phyloP scores from a whole-genome alignment of 2,329 filamentous ascomycete genomes.

The Diatrype stigma region DNA sequence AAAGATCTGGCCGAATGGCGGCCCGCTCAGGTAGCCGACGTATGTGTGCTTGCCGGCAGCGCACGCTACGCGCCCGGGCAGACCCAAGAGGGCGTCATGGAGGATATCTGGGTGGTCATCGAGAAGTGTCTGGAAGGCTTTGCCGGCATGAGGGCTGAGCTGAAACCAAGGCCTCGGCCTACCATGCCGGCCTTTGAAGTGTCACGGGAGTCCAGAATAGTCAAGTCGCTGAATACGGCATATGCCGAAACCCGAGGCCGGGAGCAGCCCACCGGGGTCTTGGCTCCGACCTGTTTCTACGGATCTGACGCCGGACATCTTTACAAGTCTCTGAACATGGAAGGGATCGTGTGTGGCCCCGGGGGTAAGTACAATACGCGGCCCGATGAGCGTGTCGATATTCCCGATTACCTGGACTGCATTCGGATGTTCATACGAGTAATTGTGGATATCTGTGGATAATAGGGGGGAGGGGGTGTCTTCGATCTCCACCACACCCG shows the following conservation, averaged over 20 bases:
- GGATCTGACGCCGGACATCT: conserved; percentile 22
- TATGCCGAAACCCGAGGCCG: conserved; percentile 13
- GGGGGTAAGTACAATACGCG: conserved; percentile 23
- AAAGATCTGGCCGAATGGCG: conserved; percentile 21
- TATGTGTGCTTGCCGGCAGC: conserved; percentile 20
- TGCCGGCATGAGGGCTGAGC: conserved; percentile 18
- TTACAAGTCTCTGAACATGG: conserved; percentile 21
- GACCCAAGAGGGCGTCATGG: conserved; percentile 20
- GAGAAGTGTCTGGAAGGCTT: conserved; percentile 11
- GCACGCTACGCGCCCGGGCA: conserved; percentile 23
- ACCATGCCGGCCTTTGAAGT: conserved; percentile 24
- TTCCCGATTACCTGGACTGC: conserved; percentile 22
- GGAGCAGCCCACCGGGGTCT: conserved; percentile 19
- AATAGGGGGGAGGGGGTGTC: neutral
- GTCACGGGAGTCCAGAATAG: conserved; percentile 10
- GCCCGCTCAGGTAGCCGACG: conserved; percentile 20
- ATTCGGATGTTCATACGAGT: conserved; percentile 22
- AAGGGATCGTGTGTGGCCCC: conserved; percentile 23
- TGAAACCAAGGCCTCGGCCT: conserved; percentile 17
- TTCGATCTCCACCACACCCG: too few relatives aligned
- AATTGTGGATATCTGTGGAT: conserved; percentile 22
- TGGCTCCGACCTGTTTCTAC: conserved; percentile 22
- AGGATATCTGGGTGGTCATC: conserved; percentile 12
- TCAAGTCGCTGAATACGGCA: conserved; percentile 17
- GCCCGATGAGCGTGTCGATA: conserved; percentile 23